Evolutionary conservation across 148 eudicot genomes (phyloP).

Genomic region (Rhododendron henanense): DNA sequence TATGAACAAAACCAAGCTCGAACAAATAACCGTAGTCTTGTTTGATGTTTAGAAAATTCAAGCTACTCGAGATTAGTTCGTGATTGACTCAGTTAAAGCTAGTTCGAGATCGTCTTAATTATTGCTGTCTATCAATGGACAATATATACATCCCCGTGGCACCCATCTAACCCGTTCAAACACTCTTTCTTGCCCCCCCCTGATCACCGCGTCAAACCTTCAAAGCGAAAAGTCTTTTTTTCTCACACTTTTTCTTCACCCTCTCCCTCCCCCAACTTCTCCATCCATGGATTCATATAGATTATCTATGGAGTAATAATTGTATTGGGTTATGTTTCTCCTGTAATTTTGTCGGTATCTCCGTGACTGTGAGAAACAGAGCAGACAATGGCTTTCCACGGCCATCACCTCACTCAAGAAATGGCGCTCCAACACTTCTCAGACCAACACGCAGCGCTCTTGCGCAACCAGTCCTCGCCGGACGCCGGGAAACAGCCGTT

Average conservation of each 20-base stretch:
- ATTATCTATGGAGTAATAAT: not conserved
- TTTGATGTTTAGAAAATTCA: too few relatives aligned
- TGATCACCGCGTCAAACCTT: not conserved
- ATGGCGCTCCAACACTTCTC: slow-evolving; percentile 30
- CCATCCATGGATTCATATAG: not conserved
- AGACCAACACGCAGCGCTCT: slow-evolving; percentile 18
- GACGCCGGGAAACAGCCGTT: slow-evolving; percentile 6
- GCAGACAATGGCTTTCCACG: slow-evolving; percentile 30
- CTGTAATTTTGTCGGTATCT: slow-evolving; percentile 14
- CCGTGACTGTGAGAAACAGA: not conserved
- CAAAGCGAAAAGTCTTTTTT: not conserved
- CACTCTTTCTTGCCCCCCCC: not conserved
- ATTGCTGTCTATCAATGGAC: too few relatives aligned
- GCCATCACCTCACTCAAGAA: slow-evolving; percentile 21
- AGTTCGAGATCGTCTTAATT: too few relatives aligned
- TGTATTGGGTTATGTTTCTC: not conserved
- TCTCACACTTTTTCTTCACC: not conserved
- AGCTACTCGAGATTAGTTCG: too few relatives aligned
- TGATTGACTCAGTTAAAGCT: too few relatives aligned
- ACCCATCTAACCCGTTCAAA: not conserved
- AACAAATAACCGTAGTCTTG: too few relatives aligned
- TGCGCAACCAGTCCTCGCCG: slow-evolving; percentile 13
- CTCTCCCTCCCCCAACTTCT: not conserved
- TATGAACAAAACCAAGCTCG: too few relatives aligned
- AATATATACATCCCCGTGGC: not conserved